These are phyloP conservation scores for Puccinia horiana DNA, from an alignment of 1,284 basidiomycete genomes.

Conservation along the genomic window DNA sequence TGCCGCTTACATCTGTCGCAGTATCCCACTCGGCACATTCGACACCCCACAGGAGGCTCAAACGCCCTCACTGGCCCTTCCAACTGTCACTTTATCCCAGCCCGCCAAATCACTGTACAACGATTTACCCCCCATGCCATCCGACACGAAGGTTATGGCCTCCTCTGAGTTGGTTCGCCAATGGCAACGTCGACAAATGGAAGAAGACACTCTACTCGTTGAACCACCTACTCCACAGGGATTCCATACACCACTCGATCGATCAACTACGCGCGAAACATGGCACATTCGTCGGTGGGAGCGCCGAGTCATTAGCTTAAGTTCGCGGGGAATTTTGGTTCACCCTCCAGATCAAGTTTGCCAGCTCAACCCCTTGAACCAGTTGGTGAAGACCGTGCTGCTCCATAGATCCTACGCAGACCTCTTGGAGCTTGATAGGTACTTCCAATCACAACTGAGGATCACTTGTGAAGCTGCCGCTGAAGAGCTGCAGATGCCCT, in stretches of 20 bases:
- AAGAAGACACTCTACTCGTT: neutral
- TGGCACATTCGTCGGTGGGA: slow-evolving; percentile 6
- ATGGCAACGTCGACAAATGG: slow-evolving; percentile 27
- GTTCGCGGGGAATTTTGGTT: slow-evolving; percentile 11
- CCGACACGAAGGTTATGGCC: neutral
- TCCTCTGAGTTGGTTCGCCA: slow-evolving; percentile 23
- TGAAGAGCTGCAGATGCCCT: slow-evolving; percentile 8
- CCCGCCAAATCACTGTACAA: neutral
- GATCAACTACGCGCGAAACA: neutral
- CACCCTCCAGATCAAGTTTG: neutral
- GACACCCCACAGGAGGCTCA: neutral
- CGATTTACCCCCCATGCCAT: neutral
- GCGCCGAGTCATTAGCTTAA: slow-evolving; percentile 10
- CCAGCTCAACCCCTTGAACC: neutral
- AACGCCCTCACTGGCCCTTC: neutral
- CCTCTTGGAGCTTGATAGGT: slow-evolving; percentile 1
- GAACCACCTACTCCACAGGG: neutral
- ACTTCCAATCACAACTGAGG: neutral
- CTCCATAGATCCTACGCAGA: slow-evolving; percentile 18
- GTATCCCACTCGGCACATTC: slow-evolving; percentile 3
- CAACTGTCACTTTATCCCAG: slow-evolving; percentile 2
- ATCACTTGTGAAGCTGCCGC: neutral
- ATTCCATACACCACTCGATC: neutral
- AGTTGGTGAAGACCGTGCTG: neutral
- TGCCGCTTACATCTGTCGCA: neutral